Percentiles rank a stretch among this genome's conserved stretches.
Evolutionary conservation across 306 rosid genomes (phyloP).

Genomic region (Corylus heterophylla): DNA sequence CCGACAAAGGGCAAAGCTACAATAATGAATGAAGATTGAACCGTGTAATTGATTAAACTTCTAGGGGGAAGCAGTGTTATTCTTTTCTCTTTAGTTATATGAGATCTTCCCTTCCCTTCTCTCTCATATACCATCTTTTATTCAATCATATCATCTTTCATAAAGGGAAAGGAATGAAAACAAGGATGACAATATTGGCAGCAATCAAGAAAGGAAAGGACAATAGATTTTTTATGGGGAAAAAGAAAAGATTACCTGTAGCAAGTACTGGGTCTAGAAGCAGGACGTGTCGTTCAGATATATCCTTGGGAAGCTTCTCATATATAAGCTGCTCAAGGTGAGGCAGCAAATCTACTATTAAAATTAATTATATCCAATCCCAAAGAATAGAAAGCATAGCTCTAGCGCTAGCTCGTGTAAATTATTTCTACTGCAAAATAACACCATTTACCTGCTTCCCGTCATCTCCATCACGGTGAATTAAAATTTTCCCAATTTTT

Average conservation of each 20-base stretch:
- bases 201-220: constrained; percentile 18
- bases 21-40: background rate
- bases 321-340: constrained; percentile 78
- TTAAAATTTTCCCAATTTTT: constrained; percentile 95
- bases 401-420: constrained; percentile 2
- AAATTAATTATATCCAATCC: constrained; percentile 2
- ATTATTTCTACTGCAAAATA: constrained; percentile 10
- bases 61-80: background rate
- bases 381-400: background rate
- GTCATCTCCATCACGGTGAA: constrained; percentile 95
- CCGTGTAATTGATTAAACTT: background rate
- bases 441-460: constrained; percentile 77
- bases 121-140: background rate
- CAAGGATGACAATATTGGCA: background rate
- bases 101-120: background rate
- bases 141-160: background rate
- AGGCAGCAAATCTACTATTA: constrained; percentile 25
- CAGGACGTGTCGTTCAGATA: constrained; percentile 96
- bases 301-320: constrained; percentile 94
- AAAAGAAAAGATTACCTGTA: constrained; percentile 58
- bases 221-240: background rate
- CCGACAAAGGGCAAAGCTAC: background rate
- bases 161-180: background rate
- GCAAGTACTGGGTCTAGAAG: constrained; percentile 99
- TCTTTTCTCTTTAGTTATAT: background rate